Conservation (phyloP, 148 eudicot genomes). For the Dysphania ambrosioides region DNA sequence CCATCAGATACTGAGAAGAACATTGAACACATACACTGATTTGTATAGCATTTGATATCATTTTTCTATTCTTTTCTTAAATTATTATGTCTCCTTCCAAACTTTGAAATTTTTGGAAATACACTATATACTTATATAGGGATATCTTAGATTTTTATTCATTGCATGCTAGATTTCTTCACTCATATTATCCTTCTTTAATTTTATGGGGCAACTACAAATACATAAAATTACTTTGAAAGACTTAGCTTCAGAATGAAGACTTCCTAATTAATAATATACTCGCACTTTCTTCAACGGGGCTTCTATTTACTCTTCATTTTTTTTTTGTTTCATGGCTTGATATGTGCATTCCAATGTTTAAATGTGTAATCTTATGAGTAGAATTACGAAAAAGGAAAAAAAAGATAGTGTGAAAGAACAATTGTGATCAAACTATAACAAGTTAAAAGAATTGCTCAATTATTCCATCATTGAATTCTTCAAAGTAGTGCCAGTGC, state of each 20-base stretch:
- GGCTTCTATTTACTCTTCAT: neutral
- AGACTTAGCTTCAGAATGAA: neutral
- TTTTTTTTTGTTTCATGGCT: too few species aligned
- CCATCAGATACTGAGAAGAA: neutral
- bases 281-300: neutral
- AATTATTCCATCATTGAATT: too few species aligned
- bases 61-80: neutral
- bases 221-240: too few species aligned
- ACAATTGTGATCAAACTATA: neutral
- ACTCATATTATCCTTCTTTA: neutral
- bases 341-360: neutral
- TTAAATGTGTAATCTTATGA: too few species aligned
- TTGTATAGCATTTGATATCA: neutral
- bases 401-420: too few species aligned
- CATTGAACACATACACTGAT: too few species aligned
- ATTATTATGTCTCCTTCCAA: conserved; percentile 7
- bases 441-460: too few species aligned
- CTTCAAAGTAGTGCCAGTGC: too few species aligned
- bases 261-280: too few species aligned
- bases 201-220: neutral
- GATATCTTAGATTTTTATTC: neutral
- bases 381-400: too few species aligned
- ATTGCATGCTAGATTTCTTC: neutral
- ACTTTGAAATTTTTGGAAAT: neutral
- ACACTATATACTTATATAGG: neutral